Evolutionary conservation across 2,329 filamentous ascomycete species (phyloP), one percentile per base, ranked within the genome.

Genomic region (Emmonsiellopsis sp.): DNA sequence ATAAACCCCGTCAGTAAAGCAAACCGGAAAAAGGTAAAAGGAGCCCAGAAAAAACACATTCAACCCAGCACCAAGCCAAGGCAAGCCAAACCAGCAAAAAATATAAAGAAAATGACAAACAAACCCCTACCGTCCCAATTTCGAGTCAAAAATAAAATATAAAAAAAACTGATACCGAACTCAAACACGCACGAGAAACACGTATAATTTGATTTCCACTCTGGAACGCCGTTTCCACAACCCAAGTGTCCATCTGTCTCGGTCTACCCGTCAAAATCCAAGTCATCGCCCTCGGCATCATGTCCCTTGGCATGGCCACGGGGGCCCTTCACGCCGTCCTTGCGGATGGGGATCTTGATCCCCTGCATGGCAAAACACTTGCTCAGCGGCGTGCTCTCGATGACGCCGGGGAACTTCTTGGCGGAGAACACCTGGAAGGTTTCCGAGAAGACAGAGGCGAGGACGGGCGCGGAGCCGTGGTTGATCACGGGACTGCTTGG

Each of bases 381-480:
- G 78, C 91, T 96, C 15, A 97, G 75, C 3, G 83, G 73, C 0
- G 93, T 98, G 69, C 87, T 94, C 68, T 97, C 92, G 54, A 95
- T 95, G 1, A 98, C 93, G 41, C 93, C 93, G 0, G 93, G 93
- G 70, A 98, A 98, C 65, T 96, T 96, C 79, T 98, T 98, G 47
- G 93, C 93, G 2, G 89, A 95, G 72, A 86, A 97, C 32, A 98
- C 93, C 52, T 89, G 88, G 76, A 98, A 97, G 2, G 84, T 79
- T 4, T 95, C 87, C 47, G 88, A 94, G 71, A 92, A 97, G 62
- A 84, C 85, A 7, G 85, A 86, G 0, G 92, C 90, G 15, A 97
- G 79, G 10, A 96, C 86, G 0, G 88, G 88, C 0, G 88, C 87
- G 58, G 83, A 84, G 53, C 84, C 86, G 38, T 81, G 85, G 68